A percentile compares a stretch with the other conserved stretches of the same genome.
Evolutionary conservation across 345 rosid genomes (phyloP).

Genomic region (Lenwebbia sp.): DNA sequence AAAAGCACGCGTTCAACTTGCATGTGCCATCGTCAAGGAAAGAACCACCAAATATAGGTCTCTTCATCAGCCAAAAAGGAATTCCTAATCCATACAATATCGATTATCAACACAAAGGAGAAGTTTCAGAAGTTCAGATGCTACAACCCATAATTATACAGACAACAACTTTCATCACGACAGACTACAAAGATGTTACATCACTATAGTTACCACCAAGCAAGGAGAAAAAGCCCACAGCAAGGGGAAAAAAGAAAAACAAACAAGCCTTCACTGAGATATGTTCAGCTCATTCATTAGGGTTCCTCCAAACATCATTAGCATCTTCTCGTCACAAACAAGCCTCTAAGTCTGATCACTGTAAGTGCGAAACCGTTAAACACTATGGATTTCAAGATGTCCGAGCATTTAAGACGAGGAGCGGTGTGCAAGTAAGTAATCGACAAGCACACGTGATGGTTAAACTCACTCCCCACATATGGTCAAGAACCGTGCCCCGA

Average conservation of each 20-base stretch:
- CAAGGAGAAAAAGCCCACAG: background rate
- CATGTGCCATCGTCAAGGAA: background rate
- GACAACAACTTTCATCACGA: background rate
- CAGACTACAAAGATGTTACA: background rate
- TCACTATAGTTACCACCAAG: background rate
- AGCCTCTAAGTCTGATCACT: background rate
- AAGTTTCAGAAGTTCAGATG: background rate
- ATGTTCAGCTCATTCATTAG: background rate
- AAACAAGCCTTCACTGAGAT: background rate
- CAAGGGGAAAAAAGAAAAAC: background rate
- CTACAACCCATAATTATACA: background rate
- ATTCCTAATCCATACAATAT: background rate
- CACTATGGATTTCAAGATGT: background rate
- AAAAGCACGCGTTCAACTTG: background rate
- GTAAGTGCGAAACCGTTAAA: background rate
- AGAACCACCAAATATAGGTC: background rate
- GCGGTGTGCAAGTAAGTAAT: background rate
- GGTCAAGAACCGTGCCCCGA: background rate
- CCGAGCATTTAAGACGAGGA: background rate
- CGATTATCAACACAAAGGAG: background rate
- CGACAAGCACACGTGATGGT: background rate
- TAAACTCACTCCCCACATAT: background rate
- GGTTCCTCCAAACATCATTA: background rate
- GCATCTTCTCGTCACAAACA: background rate
- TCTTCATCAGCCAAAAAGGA: background rate